Percentiles rank a stretch among this genome's conserved stretches.
Conservation (phyloP, 2,329 filamentous ascomycete species). For the Aulographum hederae region DNA sequence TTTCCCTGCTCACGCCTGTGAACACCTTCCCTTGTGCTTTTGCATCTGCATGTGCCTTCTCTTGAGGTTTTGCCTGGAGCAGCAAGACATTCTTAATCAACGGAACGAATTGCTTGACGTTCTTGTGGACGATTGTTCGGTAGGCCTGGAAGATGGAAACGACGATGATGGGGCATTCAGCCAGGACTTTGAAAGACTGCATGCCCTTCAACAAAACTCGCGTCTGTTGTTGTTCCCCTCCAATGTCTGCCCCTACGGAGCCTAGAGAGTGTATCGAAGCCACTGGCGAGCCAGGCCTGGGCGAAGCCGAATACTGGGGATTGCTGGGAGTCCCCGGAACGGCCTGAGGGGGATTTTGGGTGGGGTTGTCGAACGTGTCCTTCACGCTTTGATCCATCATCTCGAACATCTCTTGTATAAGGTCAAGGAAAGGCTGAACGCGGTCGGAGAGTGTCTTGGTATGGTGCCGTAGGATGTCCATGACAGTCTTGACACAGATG, state of each 20-base stretch:
- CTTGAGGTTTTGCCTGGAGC: constrained; percentile 81
- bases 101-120: constrained; percentile 84
- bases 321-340: constrained; percentile 44
- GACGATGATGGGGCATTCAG: constrained; percentile 96
- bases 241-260: constrained; percentile 54
- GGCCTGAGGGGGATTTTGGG: constrained; percentile 34
- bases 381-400: constrained; percentile 88
- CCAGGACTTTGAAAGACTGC: constrained; percentile 97
- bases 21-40: constrained; percentile 65
- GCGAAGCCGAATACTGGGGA: constrained; percentile 61
- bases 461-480: constrained; percentile 90
- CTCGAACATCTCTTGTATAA: constrained; percentile 93
- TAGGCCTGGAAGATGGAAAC: constrained; percentile 97
- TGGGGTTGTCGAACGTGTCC: constrained; percentile 77
- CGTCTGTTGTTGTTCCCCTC: constrained; percentile 63
- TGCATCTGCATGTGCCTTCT: constrained; percentile 77
- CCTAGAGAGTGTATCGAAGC: no score
- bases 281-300: constrained; percentile 76
- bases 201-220: constrained; percentile 78
- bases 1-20: constrained; percentile 80
- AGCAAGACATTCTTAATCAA: constrained; percentile 80
- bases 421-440: constrained; percentile 73
- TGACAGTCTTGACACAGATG: constrained; percentile 95
- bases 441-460: constrained; percentile 62
- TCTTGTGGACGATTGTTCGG: constrained; percentile 56